A percentile compares a stretch with the other conserved stretches of the same genome.
Evolutionary conservation across 1,284 basidiomycete species (phyloP).

Genomic region (Rhodotorula glutinis): DNA sequence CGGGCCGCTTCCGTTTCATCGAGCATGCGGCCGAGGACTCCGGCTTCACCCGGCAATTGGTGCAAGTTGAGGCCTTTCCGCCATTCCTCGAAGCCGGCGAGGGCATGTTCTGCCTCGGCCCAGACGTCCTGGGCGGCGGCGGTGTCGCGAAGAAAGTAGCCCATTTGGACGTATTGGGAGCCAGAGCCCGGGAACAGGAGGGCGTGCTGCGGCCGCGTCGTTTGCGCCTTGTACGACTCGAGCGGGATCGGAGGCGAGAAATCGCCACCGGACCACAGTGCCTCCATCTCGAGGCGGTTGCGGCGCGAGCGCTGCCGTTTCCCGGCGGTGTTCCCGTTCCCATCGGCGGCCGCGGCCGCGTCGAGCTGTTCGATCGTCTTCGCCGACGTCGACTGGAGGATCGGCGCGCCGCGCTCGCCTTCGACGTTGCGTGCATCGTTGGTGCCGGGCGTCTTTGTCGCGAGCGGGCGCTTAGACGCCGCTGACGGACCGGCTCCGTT

Average conservation of each 20-base stretch:
- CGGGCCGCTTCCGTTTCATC: conserved; percentile 25
- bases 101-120: conserved; percentile 44
- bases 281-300: conserved; percentile 35
- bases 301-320: conserved; percentile 6
- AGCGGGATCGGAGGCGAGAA: conserved; percentile 31
- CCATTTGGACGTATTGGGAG: conserved; percentile 46
- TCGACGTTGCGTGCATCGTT: conserved; percentile 1
- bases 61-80: conserved; percentile 29
- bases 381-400: not conserved
- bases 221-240: conserved; percentile 24
- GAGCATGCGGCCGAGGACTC: conserved; percentile 34
- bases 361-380: not conserved
- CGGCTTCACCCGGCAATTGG: conserved; percentile 35
- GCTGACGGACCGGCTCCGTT: too few species aligned
- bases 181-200: conserved; percentile 45
- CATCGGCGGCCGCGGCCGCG: conserved; percentile 1
- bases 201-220: conserved; percentile 32
- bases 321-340: conserved; percentile 3
- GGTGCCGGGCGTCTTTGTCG: too few species aligned
- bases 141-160: conserved; percentile 33
- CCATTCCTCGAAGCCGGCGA: conserved; percentile 40
- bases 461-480: not conserved
- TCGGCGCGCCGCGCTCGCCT: not conserved
- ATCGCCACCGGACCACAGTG: conserved; percentile 35
- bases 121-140: conserved; percentile 39